These are phyloP conservation scores for Beauveria sp. DNA, from an alignment of 2,329 filamentous ascomycete genomes.

Conservation along the genomic window DNA sequence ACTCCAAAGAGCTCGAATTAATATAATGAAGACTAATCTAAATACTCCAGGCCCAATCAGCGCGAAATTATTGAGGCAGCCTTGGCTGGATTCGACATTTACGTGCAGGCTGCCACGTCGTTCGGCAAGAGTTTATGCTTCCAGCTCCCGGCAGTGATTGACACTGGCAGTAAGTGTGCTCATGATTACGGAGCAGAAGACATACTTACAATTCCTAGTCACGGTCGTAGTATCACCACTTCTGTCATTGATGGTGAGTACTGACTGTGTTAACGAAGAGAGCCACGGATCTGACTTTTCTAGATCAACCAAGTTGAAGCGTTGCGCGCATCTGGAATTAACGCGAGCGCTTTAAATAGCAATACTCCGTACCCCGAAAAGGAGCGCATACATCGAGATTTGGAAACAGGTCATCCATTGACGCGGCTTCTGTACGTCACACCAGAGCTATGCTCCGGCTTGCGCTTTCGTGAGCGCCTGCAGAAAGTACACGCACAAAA, in stretches of 20 bases:
- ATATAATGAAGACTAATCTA: not conserved
- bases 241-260: constrained; percentile 72
- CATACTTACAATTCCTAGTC: constrained; percentile 39
- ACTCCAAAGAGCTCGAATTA: not conserved
- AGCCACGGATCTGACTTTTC: constrained; percentile 1
- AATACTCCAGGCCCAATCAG: constrained; percentile 61
- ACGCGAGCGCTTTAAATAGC: constrained; percentile 81
- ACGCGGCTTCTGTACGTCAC: constrained; percentile 88
- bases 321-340: constrained; percentile 64
- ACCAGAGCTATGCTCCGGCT: constrained; percentile 74
- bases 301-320: constrained; percentile 89
- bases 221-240: constrained; percentile 88
- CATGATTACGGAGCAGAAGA: not conserved
- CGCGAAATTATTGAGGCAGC: constrained; percentile 81
- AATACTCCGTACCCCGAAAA: constrained; percentile 62
- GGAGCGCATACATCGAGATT: constrained; percentile 65
- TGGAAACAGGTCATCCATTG: constrained; percentile 78
- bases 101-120: constrained; percentile 81
- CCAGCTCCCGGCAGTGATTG: constrained; percentile 81
- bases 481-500: constrained; percentile 68
- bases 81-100: constrained; percentile 79
- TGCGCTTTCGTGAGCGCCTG: constrained; percentile 69
- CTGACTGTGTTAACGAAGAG: not conserved
- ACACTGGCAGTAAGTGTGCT: constrained; percentile 64
- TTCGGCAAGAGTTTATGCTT: constrained; percentile 95